A percentile compares a stretch with the other conserved stretches of the same genome.
Evolutionary conservation across 1,139 yeast genomes (phyloP).

Genomic region (Suhomyces panamericanus): DNA sequence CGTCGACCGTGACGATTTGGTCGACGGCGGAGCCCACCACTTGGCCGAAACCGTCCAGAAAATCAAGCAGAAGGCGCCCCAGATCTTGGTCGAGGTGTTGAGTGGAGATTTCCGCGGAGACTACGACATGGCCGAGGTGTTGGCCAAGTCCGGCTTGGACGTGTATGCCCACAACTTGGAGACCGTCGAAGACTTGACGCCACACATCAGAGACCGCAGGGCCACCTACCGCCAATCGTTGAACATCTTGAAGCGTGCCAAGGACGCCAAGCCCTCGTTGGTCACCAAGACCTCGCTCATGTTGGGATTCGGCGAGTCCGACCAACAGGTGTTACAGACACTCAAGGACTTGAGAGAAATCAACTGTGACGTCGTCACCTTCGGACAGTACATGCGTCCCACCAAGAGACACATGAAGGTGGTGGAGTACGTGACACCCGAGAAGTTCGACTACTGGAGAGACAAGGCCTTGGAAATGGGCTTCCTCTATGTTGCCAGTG

Average conservation of each 20-base stretch:
- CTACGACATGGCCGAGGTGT: conserved; percentile 70
- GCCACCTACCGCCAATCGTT: conserved; percentile 93
- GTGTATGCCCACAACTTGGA: conserved; percentile 97
- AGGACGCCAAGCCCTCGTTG: conserved; percentile 68
- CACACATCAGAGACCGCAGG: conserved; percentile 92
- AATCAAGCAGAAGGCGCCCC: conserved; percentile 87
- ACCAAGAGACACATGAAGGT: conserved; percentile 98
- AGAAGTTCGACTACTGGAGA: conserved; percentile 92
- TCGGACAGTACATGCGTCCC: conserved; percentile 99
- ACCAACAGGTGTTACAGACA: conserved; percentile 79
- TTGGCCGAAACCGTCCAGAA: conserved; percentile 82
- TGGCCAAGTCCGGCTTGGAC: conserved; percentile 87
- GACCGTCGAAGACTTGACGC: conserved; percentile 93
- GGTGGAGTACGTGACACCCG: conserved; percentile 93
- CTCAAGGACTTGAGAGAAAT: conserved; percentile 71
- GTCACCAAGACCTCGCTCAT: conserved; percentile 92
- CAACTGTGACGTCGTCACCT: conserved; percentile 91
- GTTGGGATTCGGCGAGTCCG: conserved; percentile 97
- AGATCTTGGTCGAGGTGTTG: conserved; percentile 87
- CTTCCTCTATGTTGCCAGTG: conserved; percentile 93
- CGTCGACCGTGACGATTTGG: conserved; percentile 93
- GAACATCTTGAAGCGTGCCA: conserved; percentile 75
- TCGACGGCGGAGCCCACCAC: conserved; percentile 93
- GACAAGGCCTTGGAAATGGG: conserved; percentile 86
- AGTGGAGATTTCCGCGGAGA: conserved; percentile 97